Conservation (phyloP, 805 yeast species). For the Candida montana region DNA sequence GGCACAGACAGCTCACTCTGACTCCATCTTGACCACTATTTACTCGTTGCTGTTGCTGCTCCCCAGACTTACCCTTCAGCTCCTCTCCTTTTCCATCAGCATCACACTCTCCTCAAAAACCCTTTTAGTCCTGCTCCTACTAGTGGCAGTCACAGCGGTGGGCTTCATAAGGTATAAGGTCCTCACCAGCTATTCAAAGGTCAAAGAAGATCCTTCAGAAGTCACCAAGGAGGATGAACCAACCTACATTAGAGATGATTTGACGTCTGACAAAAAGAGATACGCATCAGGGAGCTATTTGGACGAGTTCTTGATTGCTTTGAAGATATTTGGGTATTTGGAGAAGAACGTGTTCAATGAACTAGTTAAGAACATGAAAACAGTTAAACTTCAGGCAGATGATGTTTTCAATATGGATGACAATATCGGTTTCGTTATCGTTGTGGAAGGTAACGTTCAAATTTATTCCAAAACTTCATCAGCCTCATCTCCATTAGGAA, state of each 20-base stretch:
- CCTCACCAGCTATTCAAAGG: slow-evolving; percentile 55
- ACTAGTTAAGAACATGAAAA: slow-evolving; percentile 84
- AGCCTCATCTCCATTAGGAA: slow-evolving; percentile 19
- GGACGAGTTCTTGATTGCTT: slow-evolving; percentile 86
- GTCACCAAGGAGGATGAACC: slow-evolving; percentile 1
- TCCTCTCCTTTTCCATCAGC: slow-evolving; percentile 34
- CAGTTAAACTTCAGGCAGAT: slow-evolving; percentile 72
- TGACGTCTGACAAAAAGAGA: slow-evolving; percentile 35
- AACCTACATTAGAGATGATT: slow-evolving; percentile 24
- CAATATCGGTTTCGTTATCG: slow-evolving; percentile 80
- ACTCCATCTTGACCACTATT: not conserved
- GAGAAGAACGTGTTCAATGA: slow-evolving; percentile 91
- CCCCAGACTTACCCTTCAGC: slow-evolving; percentile 24
- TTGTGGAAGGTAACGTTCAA: slow-evolving; percentile 85
- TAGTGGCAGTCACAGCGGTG: not conserved
- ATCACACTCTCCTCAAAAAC: slow-evolving; percentile 48
- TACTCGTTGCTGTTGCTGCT: slow-evolving; percentile 14
- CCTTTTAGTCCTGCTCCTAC: slow-evolving; percentile 27
- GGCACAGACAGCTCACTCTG: not conserved
- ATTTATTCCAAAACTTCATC: slow-evolving; percentile 53
- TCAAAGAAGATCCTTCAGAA: slow-evolving; percentile 10
- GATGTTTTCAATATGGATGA: slow-evolving; percentile 73
- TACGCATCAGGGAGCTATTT: slow-evolving; percentile 58
- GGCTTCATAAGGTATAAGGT: slow-evolving; percentile 54
- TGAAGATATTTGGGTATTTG: slow-evolving; percentile 88